Percentiles rank a stretch among this genome's conserved stretches.
phyloP scores from a whole-genome alignment of 225 moss, liverwort and hornwort genomes.

The Neckera pumila region DNA sequence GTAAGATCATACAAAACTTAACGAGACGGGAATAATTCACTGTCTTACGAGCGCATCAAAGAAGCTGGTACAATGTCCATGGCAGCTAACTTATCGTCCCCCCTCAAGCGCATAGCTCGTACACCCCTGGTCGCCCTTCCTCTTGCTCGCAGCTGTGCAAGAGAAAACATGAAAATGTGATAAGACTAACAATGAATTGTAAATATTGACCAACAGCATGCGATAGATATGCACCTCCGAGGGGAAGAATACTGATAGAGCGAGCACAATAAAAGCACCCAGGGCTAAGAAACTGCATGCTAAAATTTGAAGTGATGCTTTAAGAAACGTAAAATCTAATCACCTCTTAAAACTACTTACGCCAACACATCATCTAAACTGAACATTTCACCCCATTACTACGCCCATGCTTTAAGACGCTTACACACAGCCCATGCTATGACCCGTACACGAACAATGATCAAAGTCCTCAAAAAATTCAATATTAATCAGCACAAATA shows the following conservation, averaged over 20 bases:
- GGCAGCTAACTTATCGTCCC: slow-evolving; percentile 71
- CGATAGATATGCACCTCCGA: neutral
- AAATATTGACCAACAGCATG: neutral
- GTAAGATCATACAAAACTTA: neutral
- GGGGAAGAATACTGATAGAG: neutral
- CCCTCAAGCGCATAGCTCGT: slow-evolving; percentile 79
- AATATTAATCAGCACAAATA: neutral
- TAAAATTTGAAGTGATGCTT: neutral
- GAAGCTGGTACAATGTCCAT: slow-evolving; percentile 91
- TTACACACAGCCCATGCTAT: neutral
- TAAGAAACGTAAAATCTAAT: neutral
- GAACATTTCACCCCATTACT: neutral
- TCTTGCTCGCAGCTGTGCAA: slow-evolving; percentile 63
- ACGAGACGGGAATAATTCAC: neutral
- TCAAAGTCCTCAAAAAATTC: neutral
- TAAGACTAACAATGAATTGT: neutral
- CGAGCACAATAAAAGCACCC: neutral
- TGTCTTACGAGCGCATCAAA: slow-evolving; percentile 40
- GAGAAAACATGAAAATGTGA: neutral
- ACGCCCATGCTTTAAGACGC: neutral
- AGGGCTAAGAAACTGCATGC: neutral
- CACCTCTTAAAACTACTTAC: neutral
- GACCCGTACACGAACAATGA: neutral
- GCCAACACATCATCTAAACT: neutral
- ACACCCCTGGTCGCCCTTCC: slow-evolving; percentile 92